Conservation (phyloP, 2,329 filamentous ascomycete genomes). For the Raffaelea arxii region DNA sequence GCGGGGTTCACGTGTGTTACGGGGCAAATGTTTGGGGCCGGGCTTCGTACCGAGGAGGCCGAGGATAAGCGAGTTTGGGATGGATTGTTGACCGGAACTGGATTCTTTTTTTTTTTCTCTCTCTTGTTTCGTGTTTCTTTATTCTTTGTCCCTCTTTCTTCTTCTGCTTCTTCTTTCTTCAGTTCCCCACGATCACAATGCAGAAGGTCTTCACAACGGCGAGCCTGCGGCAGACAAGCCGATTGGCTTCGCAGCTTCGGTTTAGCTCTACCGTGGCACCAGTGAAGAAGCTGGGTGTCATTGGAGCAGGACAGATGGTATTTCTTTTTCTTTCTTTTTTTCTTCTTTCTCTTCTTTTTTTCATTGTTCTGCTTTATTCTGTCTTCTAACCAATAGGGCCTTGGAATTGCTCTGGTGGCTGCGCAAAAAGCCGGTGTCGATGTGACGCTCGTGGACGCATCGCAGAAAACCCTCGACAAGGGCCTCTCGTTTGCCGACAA, state of each 20-base stretch:
- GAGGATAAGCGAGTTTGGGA: constrained; percentile 4
- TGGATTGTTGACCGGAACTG: neutral
- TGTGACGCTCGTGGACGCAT: constrained; percentile 78
- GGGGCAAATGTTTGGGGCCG: neutral
- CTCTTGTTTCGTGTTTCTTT: neutral
- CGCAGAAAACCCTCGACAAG: constrained; percentile 77
- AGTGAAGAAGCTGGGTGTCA: constrained; percentile 80
- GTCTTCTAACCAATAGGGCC: constrained; percentile 47
- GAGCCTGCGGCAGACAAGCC: constrained; percentile 13
- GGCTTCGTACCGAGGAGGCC: constrained; percentile 1
- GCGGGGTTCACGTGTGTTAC: constrained; percentile 1
- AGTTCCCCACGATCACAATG: no score
- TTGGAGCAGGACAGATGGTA: constrained; percentile 96
- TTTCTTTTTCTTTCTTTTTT: constrained; percentile 17
- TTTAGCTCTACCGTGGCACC: constrained; percentile 45
- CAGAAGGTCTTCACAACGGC: constrained; percentile 10
- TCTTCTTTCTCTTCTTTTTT: constrained; percentile 10
- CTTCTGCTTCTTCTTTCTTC: no score
- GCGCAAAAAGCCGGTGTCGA: constrained; percentile 75
- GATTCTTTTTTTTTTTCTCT: neutral
- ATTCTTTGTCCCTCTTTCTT: neutral
- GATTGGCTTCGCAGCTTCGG: constrained; percentile 33
- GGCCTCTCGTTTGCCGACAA: constrained; percentile 89
- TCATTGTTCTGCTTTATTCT: neutral
- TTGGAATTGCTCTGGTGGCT: constrained; percentile 92